Conservation (phyloP, 2,329 filamentous ascomycete genomes). For the Alternaria arborescens region DNA sequence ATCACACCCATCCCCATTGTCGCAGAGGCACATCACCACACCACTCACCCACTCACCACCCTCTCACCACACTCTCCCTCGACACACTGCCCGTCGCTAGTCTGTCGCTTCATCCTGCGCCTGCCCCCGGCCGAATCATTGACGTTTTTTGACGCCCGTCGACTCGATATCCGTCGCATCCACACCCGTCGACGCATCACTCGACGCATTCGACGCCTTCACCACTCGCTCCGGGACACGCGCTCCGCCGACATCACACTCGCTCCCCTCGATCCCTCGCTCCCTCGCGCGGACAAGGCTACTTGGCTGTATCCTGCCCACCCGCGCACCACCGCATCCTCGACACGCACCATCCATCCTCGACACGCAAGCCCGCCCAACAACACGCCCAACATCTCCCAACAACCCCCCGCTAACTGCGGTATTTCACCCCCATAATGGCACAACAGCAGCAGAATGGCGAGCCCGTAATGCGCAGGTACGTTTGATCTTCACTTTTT, state of each 20-base stretch:
- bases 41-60: no score
- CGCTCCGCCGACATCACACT: slow-evolving; percentile 6
- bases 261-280: background rate
- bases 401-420: slow-evolving; percentile 4
- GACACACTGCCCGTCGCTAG: background rate
- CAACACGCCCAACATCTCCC: background rate
- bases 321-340: background rate
- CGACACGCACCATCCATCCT: background rate
- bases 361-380: no score
- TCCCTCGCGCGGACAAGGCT: slow-evolving; percentile 11
- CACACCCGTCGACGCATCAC: slow-evolving; percentile 11
- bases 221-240: slow-evolving; percentile 13
- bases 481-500: slow-evolving; percentile 43
- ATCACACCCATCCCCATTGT: background rate
- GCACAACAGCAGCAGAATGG: slow-evolving; percentile 50
- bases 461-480: slow-evolving; percentile 73
- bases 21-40: no score
- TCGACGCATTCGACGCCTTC: slow-evolving; percentile 11
- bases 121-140: no score
- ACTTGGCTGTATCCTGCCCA: slow-evolving; percentile 23
- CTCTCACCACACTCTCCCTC: no score
- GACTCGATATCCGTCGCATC: background rate
- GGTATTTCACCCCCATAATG: slow-evolving; percentile 35
- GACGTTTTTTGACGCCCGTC: no score
- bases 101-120: slow-evolving; percentile 23